phyloP scores from a whole-genome alignment of 805 yeast species.

The Maudiozyma pseudohumilis region DNA sequence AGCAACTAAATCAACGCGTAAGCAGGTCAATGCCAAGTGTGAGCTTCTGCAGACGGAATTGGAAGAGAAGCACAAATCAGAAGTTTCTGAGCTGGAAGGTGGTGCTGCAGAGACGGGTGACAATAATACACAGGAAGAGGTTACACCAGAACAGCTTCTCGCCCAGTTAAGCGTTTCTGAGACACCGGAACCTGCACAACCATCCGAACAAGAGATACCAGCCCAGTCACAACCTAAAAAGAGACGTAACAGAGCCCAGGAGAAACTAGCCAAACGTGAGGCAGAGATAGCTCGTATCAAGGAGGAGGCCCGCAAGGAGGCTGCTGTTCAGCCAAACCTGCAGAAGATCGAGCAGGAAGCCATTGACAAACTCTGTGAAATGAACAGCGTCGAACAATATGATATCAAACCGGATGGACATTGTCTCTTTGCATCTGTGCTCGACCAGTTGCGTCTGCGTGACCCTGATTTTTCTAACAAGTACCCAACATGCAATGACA shows the following conservation, averaged over 20 bases:
- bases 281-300: constrained; percentile 54
- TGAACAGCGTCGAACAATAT: constrained; percentile 41
- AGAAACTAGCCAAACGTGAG: constrained; percentile 65
- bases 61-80: constrained; percentile 44
- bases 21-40: constrained; percentile 53
- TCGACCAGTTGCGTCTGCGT: constrained; percentile 61
- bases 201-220: constrained; percentile 12
- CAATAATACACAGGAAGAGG: no score
- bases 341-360: constrained; percentile 63
- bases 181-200: constrained; percentile 14
- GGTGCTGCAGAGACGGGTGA: constrained; percentile 5
- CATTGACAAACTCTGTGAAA: constrained; percentile 42
- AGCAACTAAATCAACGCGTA: constrained; percentile 70
- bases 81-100: constrained; percentile 29
- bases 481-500: constrained; percentile 7
- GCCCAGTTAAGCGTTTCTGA: constrained; percentile 36
- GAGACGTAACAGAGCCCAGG: constrained; percentile 73
- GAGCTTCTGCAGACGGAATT: constrained; percentile 48
- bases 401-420: constrained; percentile 91
- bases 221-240: constrained; percentile 25
- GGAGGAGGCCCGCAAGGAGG: constrained; percentile 64
- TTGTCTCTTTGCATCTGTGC: constrained; percentile 78
- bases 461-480: constrained; percentile 29
- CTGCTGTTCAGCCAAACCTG: constrained; percentile 53
- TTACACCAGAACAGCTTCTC: constrained; percentile 59